These are phyloP conservation scores for Aureobasidium namibiae DNA, from an alignment of 2,329 filamentous ascomycete species.

Conservation along the genomic window DNA sequence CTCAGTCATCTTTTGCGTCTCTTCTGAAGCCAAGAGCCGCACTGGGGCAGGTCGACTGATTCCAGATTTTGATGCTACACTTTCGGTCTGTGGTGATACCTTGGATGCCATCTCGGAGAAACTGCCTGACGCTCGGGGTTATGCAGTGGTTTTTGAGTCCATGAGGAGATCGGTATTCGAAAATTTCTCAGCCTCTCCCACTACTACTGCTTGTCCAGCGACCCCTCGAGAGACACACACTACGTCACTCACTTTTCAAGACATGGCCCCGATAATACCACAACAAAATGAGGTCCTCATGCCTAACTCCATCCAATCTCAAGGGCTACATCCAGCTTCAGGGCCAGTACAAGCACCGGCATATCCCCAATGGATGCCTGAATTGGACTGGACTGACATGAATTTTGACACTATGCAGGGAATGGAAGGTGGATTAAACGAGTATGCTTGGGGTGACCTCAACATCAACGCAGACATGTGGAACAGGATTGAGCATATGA, in stretches of 20 bases:
- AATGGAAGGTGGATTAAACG: not conserved
- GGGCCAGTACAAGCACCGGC: not conserved
- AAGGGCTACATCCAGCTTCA: not conserved
- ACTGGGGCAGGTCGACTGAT: not conserved
- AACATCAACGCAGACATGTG: conserved; percentile 4
- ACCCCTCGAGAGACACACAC: not conserved
- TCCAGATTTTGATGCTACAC: not conserved
- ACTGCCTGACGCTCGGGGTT: not conserved
- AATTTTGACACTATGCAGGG: not conserved
- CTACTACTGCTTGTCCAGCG: not conserved
- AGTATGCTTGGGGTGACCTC: not conserved
- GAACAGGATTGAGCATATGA: conserved; percentile 1
- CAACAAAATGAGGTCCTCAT: not conserved
- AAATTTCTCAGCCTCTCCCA: not conserved
- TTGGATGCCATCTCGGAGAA: not conserved
- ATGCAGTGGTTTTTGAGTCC: not conserved
- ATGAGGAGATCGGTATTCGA: not conserved
- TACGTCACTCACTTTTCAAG: not conserved
- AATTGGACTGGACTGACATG: not conserved
- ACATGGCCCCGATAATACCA: not conserved
- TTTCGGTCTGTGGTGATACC: not conserved
- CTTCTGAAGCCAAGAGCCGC: not conserved
- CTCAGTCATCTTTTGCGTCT: not conserved
- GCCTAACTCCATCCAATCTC: not conserved
- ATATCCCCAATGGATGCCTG: not conserved